Evolutionary conservation across 2,329 filamentous ascomycete genomes (phyloP).

Genomic region (Colletotrichum plurivorum): DNA sequence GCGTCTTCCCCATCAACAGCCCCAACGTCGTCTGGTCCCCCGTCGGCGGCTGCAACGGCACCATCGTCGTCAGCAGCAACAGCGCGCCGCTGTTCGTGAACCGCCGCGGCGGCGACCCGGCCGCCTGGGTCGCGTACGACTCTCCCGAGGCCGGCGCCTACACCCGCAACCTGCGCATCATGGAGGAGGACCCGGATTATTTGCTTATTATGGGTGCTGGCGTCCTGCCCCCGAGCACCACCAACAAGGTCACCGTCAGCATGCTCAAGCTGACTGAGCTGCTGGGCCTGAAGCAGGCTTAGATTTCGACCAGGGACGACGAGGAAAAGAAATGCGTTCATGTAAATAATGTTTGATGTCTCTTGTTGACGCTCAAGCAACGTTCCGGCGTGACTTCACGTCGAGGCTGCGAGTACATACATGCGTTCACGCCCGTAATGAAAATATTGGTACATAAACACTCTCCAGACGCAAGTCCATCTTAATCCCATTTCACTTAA

Average conservation of each 20-base stretch:
- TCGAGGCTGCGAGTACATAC: not conserved
- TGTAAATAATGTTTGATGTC: conserved; percentile 3
- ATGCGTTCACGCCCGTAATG: conserved; percentile 6
- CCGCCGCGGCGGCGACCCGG: conserved; percentile 53
- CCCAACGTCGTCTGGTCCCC: conserved; percentile 62
- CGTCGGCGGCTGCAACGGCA: conserved; percentile 60
- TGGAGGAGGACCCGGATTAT: conserved; percentile 51
- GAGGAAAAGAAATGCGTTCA: not conserved
- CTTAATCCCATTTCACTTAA: not conserved
- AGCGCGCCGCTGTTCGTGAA: conserved; percentile 58
- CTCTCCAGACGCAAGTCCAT: not conserved
- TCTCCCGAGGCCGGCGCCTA: conserved; percentile 55
- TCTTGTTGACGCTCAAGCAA: not conserved
- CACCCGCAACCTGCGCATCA: conserved; percentile 53
- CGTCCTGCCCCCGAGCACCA: conserved; percentile 61
- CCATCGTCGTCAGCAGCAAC: conserved; percentile 58
- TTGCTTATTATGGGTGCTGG: conserved; percentile 61
- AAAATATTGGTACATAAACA: not conserved
- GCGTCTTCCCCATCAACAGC: conserved; percentile 53
- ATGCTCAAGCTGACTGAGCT: conserved; percentile 49
- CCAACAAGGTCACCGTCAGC: conserved; percentile 58
- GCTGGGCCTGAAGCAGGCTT: conserved; percentile 35
- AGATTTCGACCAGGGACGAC: not conserved
- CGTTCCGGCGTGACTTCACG: too few relatives aligned
- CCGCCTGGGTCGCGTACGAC: conserved; percentile 53